phyloP scores from a whole-genome alignment of 2,329 filamentous ascomycete species.

The Diaporthe citri region DNA sequence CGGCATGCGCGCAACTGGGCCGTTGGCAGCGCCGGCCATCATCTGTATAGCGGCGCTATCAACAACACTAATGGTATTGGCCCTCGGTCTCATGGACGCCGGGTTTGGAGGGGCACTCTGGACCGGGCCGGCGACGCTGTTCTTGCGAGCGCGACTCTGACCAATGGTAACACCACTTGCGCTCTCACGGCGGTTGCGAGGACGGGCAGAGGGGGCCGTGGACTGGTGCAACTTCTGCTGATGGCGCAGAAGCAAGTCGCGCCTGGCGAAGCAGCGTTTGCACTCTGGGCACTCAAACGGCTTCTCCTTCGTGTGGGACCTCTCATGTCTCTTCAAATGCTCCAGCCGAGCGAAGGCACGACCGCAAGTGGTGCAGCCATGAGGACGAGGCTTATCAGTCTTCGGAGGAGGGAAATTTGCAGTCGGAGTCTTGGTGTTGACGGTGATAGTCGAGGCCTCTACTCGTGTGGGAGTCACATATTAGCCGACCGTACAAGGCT shows the following conservation, averaged over 20 bases:
- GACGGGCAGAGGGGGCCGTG: conserved; percentile 86
- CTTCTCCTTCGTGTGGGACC: conserved; percentile 99
- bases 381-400: conserved; percentile 96
- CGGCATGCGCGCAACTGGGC: conserved; percentile 63
- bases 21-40: conserved; percentile 69
- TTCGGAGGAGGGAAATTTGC: conserved; percentile 82
- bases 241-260: conserved; percentile 91
- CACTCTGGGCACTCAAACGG: conserved; percentile 98
- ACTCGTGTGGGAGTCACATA: conserved; percentile 27
- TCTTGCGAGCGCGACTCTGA: conserved; percentile 86
- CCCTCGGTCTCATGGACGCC: conserved; percentile 83
- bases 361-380: conserved; percentile 91
- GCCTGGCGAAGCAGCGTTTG: conserved; percentile 91
- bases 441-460: conserved; percentile 63
- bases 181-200: conserved; percentile 91
- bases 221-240: conserved; percentile 99
- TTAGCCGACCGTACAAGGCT: conserved; percentile 12
- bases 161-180: conserved; percentile 75
- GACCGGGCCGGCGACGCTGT: conserved; percentile 79
- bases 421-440: conserved; percentile 58
- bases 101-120: conserved; percentile 57
- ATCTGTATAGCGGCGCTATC: conserved; percentile 82
- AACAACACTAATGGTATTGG: conserved; percentile 96
- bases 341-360: conserved; percentile 95
- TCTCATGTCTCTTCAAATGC: conserved; percentile 96